Conservation (phyloP, 352 stramenopile species). For the Globisporangium spiculum region DNA sequence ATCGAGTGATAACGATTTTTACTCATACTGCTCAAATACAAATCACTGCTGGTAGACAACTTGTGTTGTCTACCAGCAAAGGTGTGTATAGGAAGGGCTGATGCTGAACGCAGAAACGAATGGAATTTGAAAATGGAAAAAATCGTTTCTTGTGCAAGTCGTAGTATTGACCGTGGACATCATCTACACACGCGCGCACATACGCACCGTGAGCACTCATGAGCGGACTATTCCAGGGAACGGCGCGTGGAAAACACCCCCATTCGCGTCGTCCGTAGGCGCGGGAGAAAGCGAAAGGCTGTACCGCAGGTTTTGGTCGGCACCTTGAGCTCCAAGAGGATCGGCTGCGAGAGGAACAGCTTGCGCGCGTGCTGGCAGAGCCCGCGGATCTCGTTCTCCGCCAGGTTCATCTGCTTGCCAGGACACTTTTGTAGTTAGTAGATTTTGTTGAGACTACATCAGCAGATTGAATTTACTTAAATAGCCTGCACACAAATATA, state of each 20-base stretch:
- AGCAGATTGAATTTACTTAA: too few relatives aligned
- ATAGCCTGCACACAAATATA: too few relatives aligned
- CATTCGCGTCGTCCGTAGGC: too few relatives aligned
- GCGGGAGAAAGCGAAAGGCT: too few relatives aligned
- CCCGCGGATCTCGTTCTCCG: conserved; percentile 95
- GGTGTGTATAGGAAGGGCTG: too few relatives aligned
- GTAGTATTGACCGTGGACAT: conserved; percentile 98
- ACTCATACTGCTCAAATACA: background rate
- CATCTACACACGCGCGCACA: conserved; percentile 22
- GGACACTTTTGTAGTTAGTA: conserved; percentile 23
- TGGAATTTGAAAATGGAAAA: too few relatives aligned
- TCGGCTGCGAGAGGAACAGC: conserved; percentile 98
- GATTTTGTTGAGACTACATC: too few relatives aligned
- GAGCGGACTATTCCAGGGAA: too few relatives aligned
- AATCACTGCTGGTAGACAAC: background rate
- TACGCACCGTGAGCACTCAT: background rate
- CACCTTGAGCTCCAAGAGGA: conserved; percentile 98
- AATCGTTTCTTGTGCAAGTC: conserved; percentile 66
- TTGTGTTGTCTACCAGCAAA: too few relatives aligned
- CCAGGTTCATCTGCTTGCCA: conserved; percentile 91
- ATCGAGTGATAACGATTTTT: background rate
- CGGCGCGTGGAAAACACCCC: too few relatives aligned
- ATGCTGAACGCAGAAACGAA: too few relatives aligned
- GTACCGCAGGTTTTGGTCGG: conserved; percentile 96
- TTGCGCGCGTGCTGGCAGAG: conserved; percentile 94